Evolutionary conservation across 2,329 filamentous ascomycete genomes (phyloP), one percentile per base, ranked within the genome.

Genomic region (Talaromyces atroroseus): DNA sequence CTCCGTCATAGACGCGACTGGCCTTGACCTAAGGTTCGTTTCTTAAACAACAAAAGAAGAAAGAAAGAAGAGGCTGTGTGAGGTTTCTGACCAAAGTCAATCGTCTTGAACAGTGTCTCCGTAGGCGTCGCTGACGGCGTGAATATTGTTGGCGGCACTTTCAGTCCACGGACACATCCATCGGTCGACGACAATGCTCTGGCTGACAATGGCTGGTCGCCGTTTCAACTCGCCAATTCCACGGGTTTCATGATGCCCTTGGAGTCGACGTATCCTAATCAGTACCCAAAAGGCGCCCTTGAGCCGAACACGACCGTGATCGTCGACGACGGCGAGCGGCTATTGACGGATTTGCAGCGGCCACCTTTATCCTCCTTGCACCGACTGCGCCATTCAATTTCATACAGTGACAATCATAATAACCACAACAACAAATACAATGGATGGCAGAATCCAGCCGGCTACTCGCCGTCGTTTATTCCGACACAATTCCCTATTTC

Each of bases 111-210:
- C 54, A 72, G 69, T 57, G 71, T 68, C 51, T 67, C 65, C 49
- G 64, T 64, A 60, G 65, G 65, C 32, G 66, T 69, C 12, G 63
- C 63, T 26, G 70, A 71, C 12, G 68, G 67, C 36, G 66, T 70
- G 50, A 66, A 63, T 60, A 61, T 69, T 51, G 36, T 63, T 20
- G 70, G 69, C 50, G 66, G 68, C 49, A 71, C 71, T 6, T 64
- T 74, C 49, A 73, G 70, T 58, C 71, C 71, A 34, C 63, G 64
- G 50, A 73, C 71, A 3, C 59, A 72, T 24, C 69, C 69, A 21
- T 71, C 71, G 18, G 62, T 67, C 50, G 71, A 74, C 56, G 71
- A 72, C 52, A 70, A 71, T 58, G 71, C 69, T 46, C 70, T 70
- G 36, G 55, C 66, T 44, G 71, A 73, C 55, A 69, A 72, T 55